Base-by-base conservation (phyloP, 441 rosid genomes). In the Arabidopsis lyrata region DNA sequence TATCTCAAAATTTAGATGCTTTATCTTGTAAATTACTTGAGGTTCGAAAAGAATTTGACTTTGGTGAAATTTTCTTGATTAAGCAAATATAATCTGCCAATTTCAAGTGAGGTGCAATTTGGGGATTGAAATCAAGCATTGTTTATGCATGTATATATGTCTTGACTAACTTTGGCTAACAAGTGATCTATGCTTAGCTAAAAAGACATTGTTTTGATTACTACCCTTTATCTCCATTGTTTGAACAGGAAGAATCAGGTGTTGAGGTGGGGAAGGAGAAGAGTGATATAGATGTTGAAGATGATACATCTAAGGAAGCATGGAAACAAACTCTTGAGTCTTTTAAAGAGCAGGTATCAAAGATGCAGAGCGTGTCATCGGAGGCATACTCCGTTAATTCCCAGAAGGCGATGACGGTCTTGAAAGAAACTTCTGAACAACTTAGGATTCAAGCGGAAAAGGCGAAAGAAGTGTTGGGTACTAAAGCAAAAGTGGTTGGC, bases 381-480 rank as follows among this genome's bases (percentile, higher is more conserved):
- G 95, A 93, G 73, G 95, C 98, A 7, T 92, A 89, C 68, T 87
- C 79, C 2, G 70, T 85, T 35, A 89, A 87, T 85, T 83, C 90
- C 0, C 77, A 88, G 77, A 91, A 86, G 72, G 95, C 95, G 0
- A 61, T 45, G 80, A 70, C 81, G 0, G 56, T 88, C 62, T 66
- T 95, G 71, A 82, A 83, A 75, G 93, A 93, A 75, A 82, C 90
- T 56, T 86, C 94, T 0, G 95, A 84, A 69, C 88, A 81, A 83
- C 81, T 95, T 36, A 85, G 86, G 80, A 84, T 86, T 80, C 92
- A 93, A 77, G 88, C 97, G 1, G 97, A 87, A 12, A 88, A 83
- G 86, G 91, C 94, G 1, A 90, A 80, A 63, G 61, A 77, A 55
- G 94, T 92, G 75, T 70, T 95, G 78, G 73, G 79, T 11, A 78